phyloP scores from a whole-genome alignment of 208 protist genomes.

The Strigomonas oncopelti region DNA sequence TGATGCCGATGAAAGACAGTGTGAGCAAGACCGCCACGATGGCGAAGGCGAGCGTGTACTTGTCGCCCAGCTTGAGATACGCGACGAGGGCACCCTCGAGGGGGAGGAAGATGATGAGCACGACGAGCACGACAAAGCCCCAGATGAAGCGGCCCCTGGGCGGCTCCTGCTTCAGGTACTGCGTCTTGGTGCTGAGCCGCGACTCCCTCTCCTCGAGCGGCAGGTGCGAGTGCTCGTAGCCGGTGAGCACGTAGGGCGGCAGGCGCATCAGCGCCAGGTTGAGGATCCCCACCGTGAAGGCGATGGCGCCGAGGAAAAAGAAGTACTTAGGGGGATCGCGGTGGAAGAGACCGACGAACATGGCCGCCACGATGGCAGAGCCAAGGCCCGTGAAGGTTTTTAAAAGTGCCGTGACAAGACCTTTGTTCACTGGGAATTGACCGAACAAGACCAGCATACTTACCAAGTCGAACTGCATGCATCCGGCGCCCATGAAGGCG shows the following conservation, averaged over 20 bases:
- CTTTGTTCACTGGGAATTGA: slow-evolving; percentile 33
- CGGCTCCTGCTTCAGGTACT: slow-evolving; percentile 28
- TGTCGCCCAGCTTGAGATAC: slow-evolving; percentile 17
- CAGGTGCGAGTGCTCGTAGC: slow-evolving; percentile 13
- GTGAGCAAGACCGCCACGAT: slow-evolving; percentile 17
- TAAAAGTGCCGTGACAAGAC: slow-evolving; percentile 33
- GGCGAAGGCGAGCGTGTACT: slow-evolving; percentile 21
- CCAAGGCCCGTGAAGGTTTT: slow-evolving; percentile 54
- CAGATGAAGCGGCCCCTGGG: slow-evolving; percentile 24
- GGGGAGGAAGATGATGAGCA: slow-evolving; percentile 37
- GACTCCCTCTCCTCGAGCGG: slow-evolving; percentile 13
- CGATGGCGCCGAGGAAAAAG: slow-evolving; percentile 29
- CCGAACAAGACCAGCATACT: slow-evolving; percentile 30
- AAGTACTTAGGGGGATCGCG: slow-evolving; percentile 21
- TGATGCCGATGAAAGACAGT: slow-evolving; percentile 5
- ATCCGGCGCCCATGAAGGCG: slow-evolving; percentile 21
- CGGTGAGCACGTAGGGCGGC: slow-evolving; percentile 28
- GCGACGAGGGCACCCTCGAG: background rate
- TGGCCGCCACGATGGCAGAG: slow-evolving; percentile 36
- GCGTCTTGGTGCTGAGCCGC: slow-evolving; percentile 11
- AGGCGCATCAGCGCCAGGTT: slow-evolving; percentile 24
- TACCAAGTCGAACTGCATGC: slow-evolving; percentile 27
- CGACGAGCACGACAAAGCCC: slow-evolving; percentile 24
- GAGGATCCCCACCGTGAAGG: slow-evolving; percentile 20
- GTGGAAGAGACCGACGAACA: slow-evolving; percentile 39